Evolutionary conservation across 768 basidiomycete genomes (phyloP), one percentile per base, ranked within the genome.

Genomic region (Jaapia argillacea): DNA sequence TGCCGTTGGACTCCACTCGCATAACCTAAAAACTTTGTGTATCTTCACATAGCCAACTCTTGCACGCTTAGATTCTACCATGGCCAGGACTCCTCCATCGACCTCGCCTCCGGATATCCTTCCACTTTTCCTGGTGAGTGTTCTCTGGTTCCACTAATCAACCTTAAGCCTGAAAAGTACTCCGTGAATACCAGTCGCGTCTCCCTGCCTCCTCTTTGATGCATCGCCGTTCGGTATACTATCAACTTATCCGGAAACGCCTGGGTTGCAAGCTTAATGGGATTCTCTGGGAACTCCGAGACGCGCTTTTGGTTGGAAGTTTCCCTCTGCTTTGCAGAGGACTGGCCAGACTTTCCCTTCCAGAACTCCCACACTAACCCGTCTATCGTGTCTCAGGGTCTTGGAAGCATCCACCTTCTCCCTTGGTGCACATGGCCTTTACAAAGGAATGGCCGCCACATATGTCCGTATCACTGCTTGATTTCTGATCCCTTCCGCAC

Each of bases 361-460:
- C 1, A 6, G 36, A 14, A 2, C 5, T 39, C 24, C 4, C 12
- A 16, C 16, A 12, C 27, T 31, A 4, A 23, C 4, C 25, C 28
- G n/a, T n/a, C 5, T 20, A 37, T 24, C 0, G 42, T 42, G n/a
- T 37, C 13, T 14, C 22, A 81, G 81, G 13, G 48, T 75, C 40
- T 82, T 85, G 58, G 87, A 90, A 55, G 60, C 88, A 0, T 89
- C 90, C 0, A 71, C 81, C 0, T 90, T 90, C 55, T 51, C 87
- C 36, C 45, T 90, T n/a, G 85, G 82, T 7, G 68, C 74, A 37
- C 62, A 63, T 12, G 77, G 72, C 0, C 63, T 85, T 10, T 81
- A 72, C 69, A 68, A 64, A 52, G 73, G 84, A 72, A 49, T 25
- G 58, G 22, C 16, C 10, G 10, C n/a, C n/a, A n/a, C n/a, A n/a